Evolutionary conservation across 352 stramenopile species (phyloP).

Genomic region (Globisporangium alternatum): DNA sequence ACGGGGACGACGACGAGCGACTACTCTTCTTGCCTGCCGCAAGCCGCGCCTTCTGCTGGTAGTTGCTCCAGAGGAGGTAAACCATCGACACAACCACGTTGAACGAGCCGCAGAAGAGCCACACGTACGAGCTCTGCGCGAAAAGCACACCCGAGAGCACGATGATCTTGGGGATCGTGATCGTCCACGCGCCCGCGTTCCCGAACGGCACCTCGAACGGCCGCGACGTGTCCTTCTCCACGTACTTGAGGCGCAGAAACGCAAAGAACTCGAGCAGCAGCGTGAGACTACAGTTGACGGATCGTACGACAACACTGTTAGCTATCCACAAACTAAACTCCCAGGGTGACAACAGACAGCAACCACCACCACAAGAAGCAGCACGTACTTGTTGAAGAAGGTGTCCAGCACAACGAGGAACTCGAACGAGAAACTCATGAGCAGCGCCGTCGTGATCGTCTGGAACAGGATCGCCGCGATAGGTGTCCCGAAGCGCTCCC

Average conservation of each 20-base stretch:
- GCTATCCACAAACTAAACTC: not conserved
- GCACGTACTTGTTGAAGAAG: constrained; percentile 86
- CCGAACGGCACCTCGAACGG: constrained; percentile 76
- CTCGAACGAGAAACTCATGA: constrained; percentile 87
- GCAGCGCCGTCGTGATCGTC: constrained; percentile 62
- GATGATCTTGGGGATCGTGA: constrained; percentile 80
- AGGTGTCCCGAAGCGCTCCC: constrained; percentile 73
- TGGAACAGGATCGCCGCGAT: constrained; percentile 79
- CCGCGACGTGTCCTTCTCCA: constrained; percentile 68
- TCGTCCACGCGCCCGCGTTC: constrained; percentile 63
- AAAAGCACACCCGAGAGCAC: constrained; percentile 73
- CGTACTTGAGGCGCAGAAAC: constrained; percentile 82
- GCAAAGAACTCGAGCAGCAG: constrained; percentile 83
- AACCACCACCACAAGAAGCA: not conserved
- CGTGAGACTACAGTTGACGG: constrained; percentile 40
- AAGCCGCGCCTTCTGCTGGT: constrained; percentile 27
- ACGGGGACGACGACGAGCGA: not conserved
- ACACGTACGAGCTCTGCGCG: constrained; percentile 60
- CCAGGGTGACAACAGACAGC: not conserved
- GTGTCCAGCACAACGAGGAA: constrained; percentile 81
- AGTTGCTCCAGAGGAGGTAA: constrained; percentile 69
- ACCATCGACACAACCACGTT: constrained; percentile 52
- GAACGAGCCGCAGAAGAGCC: constrained; percentile 70
- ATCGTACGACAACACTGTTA: not conserved
- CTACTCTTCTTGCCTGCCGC: not conserved